Evolutionary conservation across 2,329 filamentous ascomycete genomes (phyloP), one percentile per base, ranked within the genome.

Genomic region (Eutypella sp.): DNA sequence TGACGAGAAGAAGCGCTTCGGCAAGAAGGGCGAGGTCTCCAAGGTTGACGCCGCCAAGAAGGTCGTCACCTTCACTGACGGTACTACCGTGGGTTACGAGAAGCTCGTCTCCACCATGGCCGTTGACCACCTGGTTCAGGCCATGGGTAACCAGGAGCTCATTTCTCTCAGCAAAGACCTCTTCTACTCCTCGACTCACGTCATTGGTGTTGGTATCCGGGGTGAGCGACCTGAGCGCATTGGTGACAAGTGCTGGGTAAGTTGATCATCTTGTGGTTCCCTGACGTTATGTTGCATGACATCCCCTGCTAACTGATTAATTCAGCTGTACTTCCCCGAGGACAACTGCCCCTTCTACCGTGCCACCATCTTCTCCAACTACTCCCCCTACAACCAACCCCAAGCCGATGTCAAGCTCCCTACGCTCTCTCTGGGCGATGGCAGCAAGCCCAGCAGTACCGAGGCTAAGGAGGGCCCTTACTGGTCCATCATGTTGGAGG

Each of bases 331-430:
- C 82, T 99, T 97, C 83, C 93, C 93, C 52, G 93, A 99, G 71
- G 87, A 96, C 70, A 86, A 99, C 80, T 96, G 90, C 78, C 90
- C 90, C 67, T 99, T 99, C 80, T 99, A 99, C 80, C 89, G 93
- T 59, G 93, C 93, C 64, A 99, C 93, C 65, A 97, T 99, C 75
- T 99, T 99, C 82, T 97, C 92, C 72, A 99, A 99, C 82, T 99
- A 99, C 81, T 97, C 93, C 19, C 93, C 92, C 44, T 84, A 95
- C 82, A 99, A 99, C 79, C 93, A 97, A 75, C 93, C 93, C 27
- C 75, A 87, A 56, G 76, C 82, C 48, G 83, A 85, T 47, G 84
- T 78, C 65, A 93, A 95, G 78, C 82, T 99, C 46, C 82, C 90
- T 33, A 97, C 93, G 19, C 73, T 89, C 58, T 87, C 91, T 68